These are phyloP conservation scores for Oryza officinalis DNA, from an alignment of 176 grass and related monocot species.

Conservation along the genomic window DNA sequence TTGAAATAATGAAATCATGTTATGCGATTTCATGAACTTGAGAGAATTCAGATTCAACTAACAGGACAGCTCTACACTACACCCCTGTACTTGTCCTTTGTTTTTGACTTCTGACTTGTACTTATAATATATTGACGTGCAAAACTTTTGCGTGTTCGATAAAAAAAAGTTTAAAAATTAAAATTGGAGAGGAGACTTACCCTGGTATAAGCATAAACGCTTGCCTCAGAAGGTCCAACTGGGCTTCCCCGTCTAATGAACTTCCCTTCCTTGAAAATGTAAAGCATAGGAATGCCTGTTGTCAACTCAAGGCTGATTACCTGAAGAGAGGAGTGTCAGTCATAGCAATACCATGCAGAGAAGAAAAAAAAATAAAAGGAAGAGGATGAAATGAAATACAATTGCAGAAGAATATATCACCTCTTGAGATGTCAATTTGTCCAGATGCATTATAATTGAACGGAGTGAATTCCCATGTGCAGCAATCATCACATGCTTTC, in stretches of 20 bases:
- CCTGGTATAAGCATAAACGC: conserved; percentile 95
- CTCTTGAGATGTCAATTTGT: conserved; percentile 95
- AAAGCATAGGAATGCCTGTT: conserved; percentile 95
- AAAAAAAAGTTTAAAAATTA: background rate
- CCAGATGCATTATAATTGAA: conserved; percentile 99
- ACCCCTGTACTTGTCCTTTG: background rate
- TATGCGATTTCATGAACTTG: background rate
- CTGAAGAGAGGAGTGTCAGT: conserved; percentile 37
- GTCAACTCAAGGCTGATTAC: conserved; percentile 92
- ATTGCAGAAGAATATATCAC: conserved; percentile 29
- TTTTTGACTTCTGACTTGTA: background rate
- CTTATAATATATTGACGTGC: no score
- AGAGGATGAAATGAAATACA: background rate
- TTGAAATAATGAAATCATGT: conserved; percentile 7
- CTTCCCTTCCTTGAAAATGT: conserved; percentile 95
- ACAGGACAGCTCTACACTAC: background rate
- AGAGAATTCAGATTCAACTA: background rate
- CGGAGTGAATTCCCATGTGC: conserved; percentile 96
- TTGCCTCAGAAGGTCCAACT: conserved; percentile 71
- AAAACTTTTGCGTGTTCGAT: no score
- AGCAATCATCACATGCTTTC: conserved; percentile 97
- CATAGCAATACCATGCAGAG: background rate
- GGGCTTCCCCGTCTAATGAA: conserved; percentile 92
- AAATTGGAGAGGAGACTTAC: conserved; percentile 44
- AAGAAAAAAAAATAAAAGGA: background rate